phyloP scores from a whole-genome alignment of 805 yeast genomes.

The Sugiyamaella boreocaroliniensis region DNA sequence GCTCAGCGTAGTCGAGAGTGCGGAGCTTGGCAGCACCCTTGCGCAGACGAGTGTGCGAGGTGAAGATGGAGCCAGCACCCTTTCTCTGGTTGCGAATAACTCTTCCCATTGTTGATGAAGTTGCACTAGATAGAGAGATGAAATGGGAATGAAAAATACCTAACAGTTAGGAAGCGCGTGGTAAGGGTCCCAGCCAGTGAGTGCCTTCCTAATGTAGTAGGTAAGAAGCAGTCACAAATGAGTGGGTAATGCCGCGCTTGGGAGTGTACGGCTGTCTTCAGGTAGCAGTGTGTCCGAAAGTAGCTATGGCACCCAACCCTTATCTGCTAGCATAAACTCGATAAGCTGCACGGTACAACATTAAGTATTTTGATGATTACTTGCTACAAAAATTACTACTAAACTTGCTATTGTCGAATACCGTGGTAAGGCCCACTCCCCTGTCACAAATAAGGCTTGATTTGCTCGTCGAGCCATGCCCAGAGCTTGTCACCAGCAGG shows the following conservation, averaged over 20 bases:
- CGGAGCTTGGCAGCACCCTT: conserved; percentile 99
- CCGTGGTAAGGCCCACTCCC: too few species aligned
- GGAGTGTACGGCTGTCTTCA: too few species aligned
- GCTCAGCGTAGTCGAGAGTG: conserved; percentile 98
- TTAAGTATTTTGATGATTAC: too few species aligned
- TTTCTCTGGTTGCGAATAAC: conserved; percentile 99
- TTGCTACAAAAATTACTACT: too few species aligned
- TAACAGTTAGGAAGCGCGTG: background rate
- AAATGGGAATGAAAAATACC: background rate
- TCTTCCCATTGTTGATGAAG: conserved; percentile 36
- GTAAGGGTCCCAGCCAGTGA: background rate
- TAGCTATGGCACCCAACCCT: background rate
- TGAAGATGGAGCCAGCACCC: conserved; percentile 99
- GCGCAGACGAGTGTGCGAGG: conserved; percentile 99
- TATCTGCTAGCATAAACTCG: background rate
- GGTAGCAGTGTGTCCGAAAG: too few species aligned
- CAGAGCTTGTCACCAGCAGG: conserved; percentile 32
- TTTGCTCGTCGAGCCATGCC: conserved; percentile 31
- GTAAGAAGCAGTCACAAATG: background rate
- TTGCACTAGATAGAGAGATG: background rate
- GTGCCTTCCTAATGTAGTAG: background rate
- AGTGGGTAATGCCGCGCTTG: too few species aligned
- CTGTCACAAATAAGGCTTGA: background rate
- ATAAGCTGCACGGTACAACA: background rate
- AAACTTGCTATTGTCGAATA: too few species aligned